Evolutionary conservation across 2,329 filamentous ascomycete species (phyloP), one percentile per base, ranked within the genome.

Genomic region (Teratosphaeria destructans): DNA sequence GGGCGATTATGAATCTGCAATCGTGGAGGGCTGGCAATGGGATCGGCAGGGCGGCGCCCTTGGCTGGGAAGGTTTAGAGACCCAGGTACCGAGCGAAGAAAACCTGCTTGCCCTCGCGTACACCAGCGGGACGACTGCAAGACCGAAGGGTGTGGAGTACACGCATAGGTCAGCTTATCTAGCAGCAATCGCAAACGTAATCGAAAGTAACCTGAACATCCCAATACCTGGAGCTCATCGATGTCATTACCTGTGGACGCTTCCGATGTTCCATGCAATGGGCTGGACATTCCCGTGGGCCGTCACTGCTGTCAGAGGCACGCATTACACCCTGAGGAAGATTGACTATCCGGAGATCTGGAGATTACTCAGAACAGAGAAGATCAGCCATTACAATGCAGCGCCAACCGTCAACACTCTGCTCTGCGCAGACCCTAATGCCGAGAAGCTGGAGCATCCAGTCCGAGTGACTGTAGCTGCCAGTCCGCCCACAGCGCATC

Each of bases 351-450:
- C 89, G 0, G 80, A 93, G 60, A 95, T 99, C 61, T 99, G 94
- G 94, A 82, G 83, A 55, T 77, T 99, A 3, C 77, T 99, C 37
- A 95, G 91, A 69, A 83, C 90, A 57, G 89, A 97, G 74, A 79
- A 83, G 6, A 88, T 99, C 64, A 97, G 91, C 0, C 94, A 99
- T 74, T 97, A 95, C 77, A 95, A 93, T 70, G 93, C 93, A 0
- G 94, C 93, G 0, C 94, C 94, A 0, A 99, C 94, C 0, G 94
- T 99, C 57, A 97, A 97, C 73, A 99, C 93, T 0, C 77, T 97
- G 0, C 83, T 99, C 2, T 96, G 94, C 70, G 87, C 87, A 12
- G 82, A 89, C 3, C 81, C 86, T 49, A 86, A 91, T 72, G 93
- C 94, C 2, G 82, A 82, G 65, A 81, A 75, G 55, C 79, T 99